phyloP scores from a whole-genome alignment of 2,329 filamentous ascomycete species.

The Trichoderma atrobrunneum region DNA sequence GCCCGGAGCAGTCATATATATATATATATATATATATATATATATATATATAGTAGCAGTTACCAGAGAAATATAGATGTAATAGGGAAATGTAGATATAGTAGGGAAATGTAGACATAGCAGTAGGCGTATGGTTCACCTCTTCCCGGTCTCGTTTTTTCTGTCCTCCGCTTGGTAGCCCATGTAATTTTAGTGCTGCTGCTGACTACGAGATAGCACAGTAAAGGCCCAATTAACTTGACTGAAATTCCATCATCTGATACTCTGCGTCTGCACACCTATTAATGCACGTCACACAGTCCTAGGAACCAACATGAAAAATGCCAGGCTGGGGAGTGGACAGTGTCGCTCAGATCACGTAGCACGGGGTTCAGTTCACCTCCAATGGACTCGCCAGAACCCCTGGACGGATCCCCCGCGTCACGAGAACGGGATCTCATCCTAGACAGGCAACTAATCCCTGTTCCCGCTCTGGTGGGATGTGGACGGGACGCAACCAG shows the following conservation, averaged over 20 bases:
- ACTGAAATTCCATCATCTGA: neutral
- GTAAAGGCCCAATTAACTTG: neutral
- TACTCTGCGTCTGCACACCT: neutral
- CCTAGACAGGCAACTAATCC: constrained; percentile 7
- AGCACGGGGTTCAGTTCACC: neutral
- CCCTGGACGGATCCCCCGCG: constrained; percentile 2
- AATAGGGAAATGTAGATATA: too few species aligned
- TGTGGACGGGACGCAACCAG: neutral
- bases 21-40: too few species aligned
- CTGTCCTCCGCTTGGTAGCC: too few species aligned
- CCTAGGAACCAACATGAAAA: neutral
- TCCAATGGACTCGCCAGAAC: neutral
- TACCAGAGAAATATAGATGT: too few species aligned
- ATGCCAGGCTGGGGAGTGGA: neutral
- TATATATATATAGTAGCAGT: too few species aligned
- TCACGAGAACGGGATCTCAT: neutral
- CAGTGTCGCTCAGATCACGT: neutral
- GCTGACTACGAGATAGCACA: neutral
- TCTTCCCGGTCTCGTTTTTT: too few species aligned
- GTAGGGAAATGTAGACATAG: too few species aligned
- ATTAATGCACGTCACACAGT: neutral
- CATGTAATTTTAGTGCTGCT: neutral
- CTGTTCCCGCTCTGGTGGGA: neutral
- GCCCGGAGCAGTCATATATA: too few species aligned
- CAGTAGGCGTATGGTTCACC: too few species aligned